Conservation (phyloP, 2,329 filamentous ascomycete species). For the Chalaropsis ovoidea region DNA sequence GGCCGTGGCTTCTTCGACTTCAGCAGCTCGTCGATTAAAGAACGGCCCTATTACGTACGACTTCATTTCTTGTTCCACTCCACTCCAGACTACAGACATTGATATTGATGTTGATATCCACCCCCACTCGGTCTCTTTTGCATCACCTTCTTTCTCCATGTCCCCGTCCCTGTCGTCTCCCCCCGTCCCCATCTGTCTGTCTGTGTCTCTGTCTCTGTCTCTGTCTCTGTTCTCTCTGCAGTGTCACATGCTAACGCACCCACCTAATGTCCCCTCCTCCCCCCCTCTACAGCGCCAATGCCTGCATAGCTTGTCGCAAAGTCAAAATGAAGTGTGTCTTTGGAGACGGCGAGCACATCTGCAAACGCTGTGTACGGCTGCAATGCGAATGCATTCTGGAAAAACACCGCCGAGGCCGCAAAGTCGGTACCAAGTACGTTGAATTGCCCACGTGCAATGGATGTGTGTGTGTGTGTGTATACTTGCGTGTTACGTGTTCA, state of each 20-base stretch:
- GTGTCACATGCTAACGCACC: neutral
- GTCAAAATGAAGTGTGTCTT: slow-evolving; percentile 35
- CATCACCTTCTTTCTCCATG: neutral
- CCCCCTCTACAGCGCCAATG: slow-evolving; percentile 26
- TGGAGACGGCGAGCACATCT: slow-evolving; percentile 28
- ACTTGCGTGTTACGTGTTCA: slow-evolving; percentile 7
- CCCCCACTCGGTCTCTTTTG: slow-evolving; percentile 2
- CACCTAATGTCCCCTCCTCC: neutral
- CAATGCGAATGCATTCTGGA: slow-evolving; percentile 34
- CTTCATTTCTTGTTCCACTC: neutral
- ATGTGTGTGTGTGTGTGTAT: slow-evolving; percentile 4
- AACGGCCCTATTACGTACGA: slow-evolving; percentile 25
- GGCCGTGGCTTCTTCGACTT: neutral
- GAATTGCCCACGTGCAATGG: neutral
- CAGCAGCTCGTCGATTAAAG: slow-evolving; percentile 19
- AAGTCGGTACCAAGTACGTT: slow-evolving; percentile 32
- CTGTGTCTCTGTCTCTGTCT: neutral
- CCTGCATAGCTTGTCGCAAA: slow-evolving; percentile 34
- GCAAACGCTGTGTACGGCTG: slow-evolving; percentile 34
- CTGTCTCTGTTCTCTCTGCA: neutral
- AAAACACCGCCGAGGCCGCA: slow-evolving; percentile 35
- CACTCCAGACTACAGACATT: neutral
- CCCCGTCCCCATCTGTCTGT: neutral
- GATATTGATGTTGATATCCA: neutral
- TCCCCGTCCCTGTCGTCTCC: neutral